Evolutionary conservation across 257 asterid genomes (phyloP).

Genomic region (Perilla frutescens): DNA sequence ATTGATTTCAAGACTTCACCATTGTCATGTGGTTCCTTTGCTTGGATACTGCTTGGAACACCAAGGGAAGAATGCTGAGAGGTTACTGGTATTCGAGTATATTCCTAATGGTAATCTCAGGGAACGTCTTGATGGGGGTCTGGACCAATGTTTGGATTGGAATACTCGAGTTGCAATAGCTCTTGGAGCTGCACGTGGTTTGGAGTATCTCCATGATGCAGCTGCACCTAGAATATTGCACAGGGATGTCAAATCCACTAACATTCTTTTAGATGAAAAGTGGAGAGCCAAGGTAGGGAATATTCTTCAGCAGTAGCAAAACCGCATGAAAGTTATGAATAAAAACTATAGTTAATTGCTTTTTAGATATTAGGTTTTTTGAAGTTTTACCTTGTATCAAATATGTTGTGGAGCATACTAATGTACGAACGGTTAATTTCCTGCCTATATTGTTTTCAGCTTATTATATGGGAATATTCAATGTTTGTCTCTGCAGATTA

Average conservation of each 20-base stretch:
- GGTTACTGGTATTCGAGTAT: conserved; percentile 84
- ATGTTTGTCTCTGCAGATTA: conserved; percentile 59
- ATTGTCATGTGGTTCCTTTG: conserved; percentile 91
- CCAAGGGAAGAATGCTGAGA: conserved; percentile 78
- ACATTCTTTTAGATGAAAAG: conserved; percentile 86
- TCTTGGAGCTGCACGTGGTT: conserved; percentile 98
- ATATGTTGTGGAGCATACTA: background rate
- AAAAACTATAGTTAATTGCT: background rate
- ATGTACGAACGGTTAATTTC: background rate
- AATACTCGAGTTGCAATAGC: conserved; percentile 76
- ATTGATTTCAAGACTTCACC: conserved; percentile 91
- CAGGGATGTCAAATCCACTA: conserved; percentile 95
- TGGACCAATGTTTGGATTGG: conserved; percentile 74
- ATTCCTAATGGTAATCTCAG: conserved; percentile 86
- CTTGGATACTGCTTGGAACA: conserved; percentile 84
- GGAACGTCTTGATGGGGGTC: conserved; percentile 77
- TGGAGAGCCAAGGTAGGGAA: conserved; percentile 87
- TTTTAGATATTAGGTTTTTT: too few relatives aligned
- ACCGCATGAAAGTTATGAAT: background rate
- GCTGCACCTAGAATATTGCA: conserved; percentile 98
- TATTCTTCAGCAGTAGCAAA: conserved; percentile 14
- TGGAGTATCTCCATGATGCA: conserved; percentile 97
- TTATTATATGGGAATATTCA: conserved; percentile 8
- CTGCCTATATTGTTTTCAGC: background rate
- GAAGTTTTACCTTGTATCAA: too few relatives aligned